Conservation (phyloP, 306 rosid genomes). For the Prunus campanulata region DNA sequence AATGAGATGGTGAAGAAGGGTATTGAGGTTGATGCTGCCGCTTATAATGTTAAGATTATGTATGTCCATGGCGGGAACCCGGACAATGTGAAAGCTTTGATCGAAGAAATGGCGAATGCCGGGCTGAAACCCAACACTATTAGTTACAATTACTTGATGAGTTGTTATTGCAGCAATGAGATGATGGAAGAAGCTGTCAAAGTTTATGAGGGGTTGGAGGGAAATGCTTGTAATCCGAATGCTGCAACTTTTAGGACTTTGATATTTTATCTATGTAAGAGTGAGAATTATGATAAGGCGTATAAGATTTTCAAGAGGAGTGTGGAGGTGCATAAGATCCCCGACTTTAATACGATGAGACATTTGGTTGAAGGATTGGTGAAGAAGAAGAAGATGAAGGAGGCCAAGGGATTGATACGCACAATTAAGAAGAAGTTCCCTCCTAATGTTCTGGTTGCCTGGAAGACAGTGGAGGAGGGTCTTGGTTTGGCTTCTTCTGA, state of each 20-base stretch:
- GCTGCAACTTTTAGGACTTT: conserved; percentile 53
- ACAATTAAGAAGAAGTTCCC: conserved; percentile 62
- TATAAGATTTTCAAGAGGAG: conserved; percentile 58
- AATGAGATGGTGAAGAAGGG: conserved; percentile 47
- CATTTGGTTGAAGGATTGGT: conserved; percentile 55
- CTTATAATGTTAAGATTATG: conserved; percentile 54
- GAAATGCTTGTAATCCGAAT: conserved; percentile 47
- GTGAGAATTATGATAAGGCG: conserved; percentile 45
- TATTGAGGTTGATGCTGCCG: conserved; percentile 44
- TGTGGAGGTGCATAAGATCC: conserved; percentile 52
- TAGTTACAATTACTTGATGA: conserved; percentile 60
- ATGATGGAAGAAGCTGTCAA: conserved; percentile 53
- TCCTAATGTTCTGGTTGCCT: conserved; percentile 46
- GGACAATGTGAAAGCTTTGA: conserved; percentile 42
- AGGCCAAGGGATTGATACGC: conserved; percentile 48
- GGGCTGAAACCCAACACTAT: conserved; percentile 55
- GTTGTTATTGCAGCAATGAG: conserved; percentile 46
- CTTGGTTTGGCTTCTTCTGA: conserved; percentile 46
- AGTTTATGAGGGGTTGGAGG: conserved; percentile 47
- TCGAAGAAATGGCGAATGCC: conserved; percentile 51
- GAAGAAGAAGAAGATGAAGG: conserved; percentile 47
- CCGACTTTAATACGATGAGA: conserved; percentile 51
- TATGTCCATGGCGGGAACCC: conserved; percentile 44
- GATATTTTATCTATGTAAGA: conserved; percentile 47
- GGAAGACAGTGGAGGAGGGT: conserved; percentile 52